Conservation (phyloP, 306 rosid genomes). For the Citrullus mucosospermus region DNA sequence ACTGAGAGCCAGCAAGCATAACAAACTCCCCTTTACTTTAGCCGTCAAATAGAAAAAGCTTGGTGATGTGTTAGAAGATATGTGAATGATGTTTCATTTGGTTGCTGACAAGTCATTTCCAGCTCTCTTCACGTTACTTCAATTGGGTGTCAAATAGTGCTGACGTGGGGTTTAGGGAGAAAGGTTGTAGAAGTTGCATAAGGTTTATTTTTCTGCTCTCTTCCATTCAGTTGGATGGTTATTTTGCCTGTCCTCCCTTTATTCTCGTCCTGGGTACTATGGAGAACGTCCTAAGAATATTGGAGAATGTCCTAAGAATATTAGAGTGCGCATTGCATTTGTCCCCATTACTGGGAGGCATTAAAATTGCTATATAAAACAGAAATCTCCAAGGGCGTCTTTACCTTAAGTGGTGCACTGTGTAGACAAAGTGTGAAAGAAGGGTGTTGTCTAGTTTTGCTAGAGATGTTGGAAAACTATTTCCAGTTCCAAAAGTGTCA, state of each 20-base stretch:
- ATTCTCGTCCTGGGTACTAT: not conserved
- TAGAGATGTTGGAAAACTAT: not conserved
- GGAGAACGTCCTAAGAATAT: not conserved
- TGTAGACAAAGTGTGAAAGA: not conserved
- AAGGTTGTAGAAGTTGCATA: not conserved
- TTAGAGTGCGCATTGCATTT: not conserved
- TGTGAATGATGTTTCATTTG: not conserved
- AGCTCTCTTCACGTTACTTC: not conserved
- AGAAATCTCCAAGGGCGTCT: not conserved
- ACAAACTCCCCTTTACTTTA: no score
- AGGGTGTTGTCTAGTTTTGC: not conserved
- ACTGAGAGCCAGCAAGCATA: no score
- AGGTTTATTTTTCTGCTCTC: not conserved
- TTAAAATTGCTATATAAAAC: not conserved
- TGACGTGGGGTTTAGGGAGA: no score
- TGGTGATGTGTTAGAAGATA: not conserved
- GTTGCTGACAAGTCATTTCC: not conserved
- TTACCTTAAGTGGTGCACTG: not conserved
- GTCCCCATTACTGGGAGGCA: not conserved
- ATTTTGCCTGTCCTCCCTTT: no score
- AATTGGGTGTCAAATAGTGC: no score
- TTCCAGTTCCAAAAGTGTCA: not conserved
- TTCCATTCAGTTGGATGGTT: no score
- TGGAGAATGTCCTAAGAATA: not conserved
- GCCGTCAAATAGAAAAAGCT: no score